Percentiles rank a stretch among this genome's conserved stretches.
phyloP scores from a whole-genome alignment of 164 flowering plant species.

The Aristolochia fimbriata region DNA sequence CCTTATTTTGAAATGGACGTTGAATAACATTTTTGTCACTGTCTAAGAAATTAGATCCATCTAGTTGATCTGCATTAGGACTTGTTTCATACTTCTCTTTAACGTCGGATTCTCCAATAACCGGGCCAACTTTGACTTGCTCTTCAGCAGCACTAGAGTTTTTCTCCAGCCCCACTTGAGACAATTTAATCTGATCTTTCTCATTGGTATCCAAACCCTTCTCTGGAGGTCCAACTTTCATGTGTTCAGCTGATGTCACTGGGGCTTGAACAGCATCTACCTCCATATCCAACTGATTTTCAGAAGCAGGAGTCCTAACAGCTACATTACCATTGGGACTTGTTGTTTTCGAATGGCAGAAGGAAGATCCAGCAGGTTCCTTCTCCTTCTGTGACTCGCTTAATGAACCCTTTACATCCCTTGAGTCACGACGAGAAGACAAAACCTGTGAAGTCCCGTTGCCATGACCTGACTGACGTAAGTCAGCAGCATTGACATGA shows the following conservation, averaged over 20 bases:
- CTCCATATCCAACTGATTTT: constrained; percentile 30
- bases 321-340: constrained; percentile 31
- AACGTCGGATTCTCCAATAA: constrained; percentile 20
- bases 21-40: constrained; percentile 18
- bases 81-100: constrained; percentile 23
- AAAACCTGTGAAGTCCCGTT: constrained; percentile 28
- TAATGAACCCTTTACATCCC: constrained; percentile 36
- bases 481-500: constrained; percentile 41
- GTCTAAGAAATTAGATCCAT: constrained; percentile 24
- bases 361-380: constrained; percentile 25
- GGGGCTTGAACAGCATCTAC: constrained; percentile 24
- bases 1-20: constrained; percentile 26
- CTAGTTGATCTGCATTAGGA: constrained; percentile 17
- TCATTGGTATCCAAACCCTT: constrained; percentile 17
- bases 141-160: constrained; percentile 13
- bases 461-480: constrained; percentile 33
- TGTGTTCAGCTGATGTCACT: constrained; percentile 10
- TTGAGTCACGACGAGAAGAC: constrained; percentile 37
- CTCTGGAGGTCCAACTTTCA: constrained; percentile 20
- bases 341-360: constrained; percentile 27
- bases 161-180: constrained; percentile 18
- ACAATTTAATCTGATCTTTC: constrained; percentile 18
- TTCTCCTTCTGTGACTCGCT: constrained; percentile 31
- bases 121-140: constrained; percentile 22
- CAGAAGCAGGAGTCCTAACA: constrained; percentile 22